These are phyloP conservation scores for Cyclaneusma minus DNA, from an alignment of 2,329 filamentous ascomycete genomes.

Conservation along the genomic window DNA sequence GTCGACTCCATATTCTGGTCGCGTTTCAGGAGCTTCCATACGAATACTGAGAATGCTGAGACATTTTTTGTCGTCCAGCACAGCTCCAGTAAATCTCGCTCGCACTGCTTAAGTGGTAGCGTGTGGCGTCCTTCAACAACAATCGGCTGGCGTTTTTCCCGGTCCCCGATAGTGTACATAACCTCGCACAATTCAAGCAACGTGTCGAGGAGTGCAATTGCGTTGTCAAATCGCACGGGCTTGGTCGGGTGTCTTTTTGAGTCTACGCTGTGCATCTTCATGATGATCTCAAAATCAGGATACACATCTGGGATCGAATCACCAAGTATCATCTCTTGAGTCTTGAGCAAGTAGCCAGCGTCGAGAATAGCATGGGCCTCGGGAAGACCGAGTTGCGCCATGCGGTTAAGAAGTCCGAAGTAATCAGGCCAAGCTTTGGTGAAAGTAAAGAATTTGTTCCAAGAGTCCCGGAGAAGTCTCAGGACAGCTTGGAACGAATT, in stretches of 20 bases:
- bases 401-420: conserved; percentile 54
- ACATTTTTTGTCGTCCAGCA: too few relatives aligned
- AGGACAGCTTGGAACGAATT: conserved; percentile 18
- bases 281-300: conserved; percentile 40
- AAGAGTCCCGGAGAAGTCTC: conserved; percentile 37
- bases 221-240: conserved; percentile 35
- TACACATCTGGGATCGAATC: conserved; percentile 12
- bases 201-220: conserved; percentile 32
- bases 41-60: too few relatives aligned
- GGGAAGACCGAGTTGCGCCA: conserved; percentile 42
- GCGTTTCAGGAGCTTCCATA: too few relatives aligned
- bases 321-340: conserved; percentile 17
- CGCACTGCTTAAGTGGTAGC: too few relatives aligned
- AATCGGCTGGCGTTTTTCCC: too few relatives aligned
- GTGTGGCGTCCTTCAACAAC: conserved; percentile 27
- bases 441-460: conserved; percentile 43
- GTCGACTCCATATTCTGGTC: too few relatives aligned
- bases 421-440: conserved; percentile 62
- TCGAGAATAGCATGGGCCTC: conserved; percentile 45
- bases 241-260: conserved; percentile 31
- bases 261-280: conserved; percentile 35
- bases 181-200: conserved; percentile 16
- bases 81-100: too few relatives aligned
- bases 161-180: too few relatives aligned
- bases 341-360: conserved; percentile 39